These are phyloP conservation scores for Neurospora pannonica DNA, from an alignment of 495 filamentous ascomycete genomes.

Conservation along the genomic window DNA sequence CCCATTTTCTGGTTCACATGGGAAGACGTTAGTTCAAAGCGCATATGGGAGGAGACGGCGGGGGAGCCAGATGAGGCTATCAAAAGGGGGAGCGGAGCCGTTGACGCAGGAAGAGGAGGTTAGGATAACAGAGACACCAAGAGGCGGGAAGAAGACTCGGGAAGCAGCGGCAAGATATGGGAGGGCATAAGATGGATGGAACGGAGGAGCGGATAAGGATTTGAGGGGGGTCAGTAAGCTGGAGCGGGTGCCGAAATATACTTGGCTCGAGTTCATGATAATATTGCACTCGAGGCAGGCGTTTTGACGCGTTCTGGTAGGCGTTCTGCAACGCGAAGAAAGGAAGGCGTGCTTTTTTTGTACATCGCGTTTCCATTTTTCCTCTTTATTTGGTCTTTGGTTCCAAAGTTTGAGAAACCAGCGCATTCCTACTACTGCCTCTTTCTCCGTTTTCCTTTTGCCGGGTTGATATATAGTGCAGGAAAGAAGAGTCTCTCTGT, in stretches of 20 bases:
- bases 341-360: neutral
- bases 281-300: neutral
- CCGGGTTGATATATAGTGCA: neutral
- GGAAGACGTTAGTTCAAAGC: neutral
- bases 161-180: neutral
- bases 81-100: neutral
- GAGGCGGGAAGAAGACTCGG: neutral
- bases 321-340: neutral
- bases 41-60: neutral
- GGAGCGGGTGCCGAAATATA: neutral
- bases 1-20: constrained; percentile 5
- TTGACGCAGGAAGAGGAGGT: neutral
- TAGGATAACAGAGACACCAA: neutral
- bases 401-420: neutral
- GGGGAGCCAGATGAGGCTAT: neutral
- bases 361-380: neutral
- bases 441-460: neutral
- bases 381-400: neutral
- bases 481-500: neutral
- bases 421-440: neutral
- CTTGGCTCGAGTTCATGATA: neutral
- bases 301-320: neutral
- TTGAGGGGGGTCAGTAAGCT: neutral
- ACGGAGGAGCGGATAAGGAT: neutral
- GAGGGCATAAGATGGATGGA: neutral